Evolutionary conservation across 805 yeast genomes (phyloP).

Genomic region (Metschnikowia anglica): DNA sequence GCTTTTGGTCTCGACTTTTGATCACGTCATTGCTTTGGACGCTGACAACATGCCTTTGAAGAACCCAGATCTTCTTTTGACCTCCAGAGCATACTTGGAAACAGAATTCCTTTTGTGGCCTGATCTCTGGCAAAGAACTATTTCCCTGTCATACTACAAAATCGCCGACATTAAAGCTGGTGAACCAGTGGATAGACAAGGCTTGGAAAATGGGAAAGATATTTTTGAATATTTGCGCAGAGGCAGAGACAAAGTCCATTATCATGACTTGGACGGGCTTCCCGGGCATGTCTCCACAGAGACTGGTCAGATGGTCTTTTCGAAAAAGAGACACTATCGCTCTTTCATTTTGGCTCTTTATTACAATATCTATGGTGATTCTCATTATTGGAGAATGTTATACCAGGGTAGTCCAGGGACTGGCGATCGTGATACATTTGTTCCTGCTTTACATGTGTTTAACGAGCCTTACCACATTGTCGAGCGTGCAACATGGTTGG

Average conservation of each 20-base stretch:
- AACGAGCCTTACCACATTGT: conserved; percentile 33
- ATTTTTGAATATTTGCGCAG: conserved; percentile 22
- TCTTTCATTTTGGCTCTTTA: conserved; percentile 32
- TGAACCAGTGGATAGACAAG: conserved; percentile 29
- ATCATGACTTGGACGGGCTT: conserved; percentile 34
- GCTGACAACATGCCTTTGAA: conserved; percentile 35
- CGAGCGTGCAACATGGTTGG: conserved; percentile 25
- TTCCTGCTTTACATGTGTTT: conserved; percentile 38
- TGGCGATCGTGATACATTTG: conserved; percentile 39
- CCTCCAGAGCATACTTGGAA: conserved; percentile 25
- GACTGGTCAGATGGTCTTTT: conserved; percentile 37
- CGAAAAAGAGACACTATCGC: conserved; percentile 31
- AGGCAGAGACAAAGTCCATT: conserved; percentile 22
- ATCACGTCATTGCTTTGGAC: conserved; percentile 33
- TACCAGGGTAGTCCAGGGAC: conserved; percentile 37
- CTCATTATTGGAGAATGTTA: conserved; percentile 29
- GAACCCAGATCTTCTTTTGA: conserved; percentile 30
- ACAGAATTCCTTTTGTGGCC: conserved; percentile 38
- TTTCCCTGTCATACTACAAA: conserved; percentile 34
- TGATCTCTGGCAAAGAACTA: conserved; percentile 34
- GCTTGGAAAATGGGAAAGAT: conserved; percentile 27
- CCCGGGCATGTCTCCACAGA: conserved; percentile 31
- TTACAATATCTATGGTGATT: conserved; percentile 32
- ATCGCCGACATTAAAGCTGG: conserved; percentile 33
- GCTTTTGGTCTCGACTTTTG: conserved; percentile 34